Conservation (phyloP, 306 rosid genomes). For the Sphenostylis stenocarpa region DNA sequence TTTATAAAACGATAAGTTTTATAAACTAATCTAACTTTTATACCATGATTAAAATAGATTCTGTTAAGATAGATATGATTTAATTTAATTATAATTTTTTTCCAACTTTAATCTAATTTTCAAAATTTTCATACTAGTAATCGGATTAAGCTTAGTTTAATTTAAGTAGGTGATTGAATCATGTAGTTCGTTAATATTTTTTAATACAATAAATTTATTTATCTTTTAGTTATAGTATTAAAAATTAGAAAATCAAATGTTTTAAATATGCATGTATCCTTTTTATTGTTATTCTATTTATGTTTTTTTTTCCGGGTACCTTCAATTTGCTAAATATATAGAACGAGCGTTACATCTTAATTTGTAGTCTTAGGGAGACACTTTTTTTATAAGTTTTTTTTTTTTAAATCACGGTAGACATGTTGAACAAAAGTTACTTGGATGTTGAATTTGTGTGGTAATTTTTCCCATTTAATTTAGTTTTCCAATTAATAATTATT, state of each 20-base stretch:
- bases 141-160: no score
- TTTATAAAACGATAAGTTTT: no score
- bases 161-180: no score
- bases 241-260: neutral
- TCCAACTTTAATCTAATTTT: no score
- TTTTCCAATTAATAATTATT: neutral
- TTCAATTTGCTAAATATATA: neutral
- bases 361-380: neutral
- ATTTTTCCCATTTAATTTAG: neutral
- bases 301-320: neutral
- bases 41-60: no score
- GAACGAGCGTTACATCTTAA: neutral
- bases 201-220: neutral
- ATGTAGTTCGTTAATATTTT: neutral
- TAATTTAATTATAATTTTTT: no score
- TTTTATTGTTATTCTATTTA: neutral
- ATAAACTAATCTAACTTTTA: no score
- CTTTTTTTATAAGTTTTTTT: neutral
- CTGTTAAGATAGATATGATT: no score
- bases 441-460: neutral
- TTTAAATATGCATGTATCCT: neutral
- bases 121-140: no score
- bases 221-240: neutral
- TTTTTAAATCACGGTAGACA: neutral
- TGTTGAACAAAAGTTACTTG: neutral